Conservation (phyloP, 352 stramenopile genomes). For the Thalassiosira hispida region DNA sequence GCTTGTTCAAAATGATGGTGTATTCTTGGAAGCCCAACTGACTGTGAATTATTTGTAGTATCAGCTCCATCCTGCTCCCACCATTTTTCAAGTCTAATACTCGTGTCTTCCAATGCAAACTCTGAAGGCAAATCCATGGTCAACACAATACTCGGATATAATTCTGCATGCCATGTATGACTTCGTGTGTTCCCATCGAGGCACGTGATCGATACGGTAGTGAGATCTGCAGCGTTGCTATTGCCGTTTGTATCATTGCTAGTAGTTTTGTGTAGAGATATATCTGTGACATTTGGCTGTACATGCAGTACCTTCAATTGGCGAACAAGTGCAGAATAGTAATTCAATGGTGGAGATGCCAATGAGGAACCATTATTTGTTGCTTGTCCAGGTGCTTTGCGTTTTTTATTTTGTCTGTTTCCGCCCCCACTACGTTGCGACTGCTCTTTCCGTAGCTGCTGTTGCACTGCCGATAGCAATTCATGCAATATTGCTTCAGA, state of each 20-base stretch:
- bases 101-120: constrained; percentile 42
- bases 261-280: constrained; percentile 35
- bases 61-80: constrained; percentile 26
- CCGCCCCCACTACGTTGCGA: background rate
- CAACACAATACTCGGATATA: constrained; percentile 45
- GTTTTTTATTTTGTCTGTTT: constrained; percentile 14
- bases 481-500: constrained; percentile 50
- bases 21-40: constrained; percentile 32
- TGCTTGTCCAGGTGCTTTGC: background rate
- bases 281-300: constrained; percentile 44
- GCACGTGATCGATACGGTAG: constrained; percentile 44
- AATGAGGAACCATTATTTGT: background rate
- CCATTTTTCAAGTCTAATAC: constrained; percentile 43
- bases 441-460: constrained; percentile 41
- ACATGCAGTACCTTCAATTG: constrained; percentile 45
- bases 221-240: constrained; percentile 26
- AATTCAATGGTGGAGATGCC: constrained; percentile 35
- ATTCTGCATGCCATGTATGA: constrained; percentile 54
- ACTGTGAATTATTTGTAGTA: background rate
- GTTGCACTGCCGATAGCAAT: constrained; percentile 45
- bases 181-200: constrained; percentile 35
- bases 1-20: constrained; percentile 40
- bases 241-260: background rate
- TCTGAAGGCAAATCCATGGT: constrained; percentile 50
- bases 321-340: constrained; percentile 46